phyloP scores from a whole-genome alignment of 106 monocot species.

The Cymbidium sinense region DNA sequence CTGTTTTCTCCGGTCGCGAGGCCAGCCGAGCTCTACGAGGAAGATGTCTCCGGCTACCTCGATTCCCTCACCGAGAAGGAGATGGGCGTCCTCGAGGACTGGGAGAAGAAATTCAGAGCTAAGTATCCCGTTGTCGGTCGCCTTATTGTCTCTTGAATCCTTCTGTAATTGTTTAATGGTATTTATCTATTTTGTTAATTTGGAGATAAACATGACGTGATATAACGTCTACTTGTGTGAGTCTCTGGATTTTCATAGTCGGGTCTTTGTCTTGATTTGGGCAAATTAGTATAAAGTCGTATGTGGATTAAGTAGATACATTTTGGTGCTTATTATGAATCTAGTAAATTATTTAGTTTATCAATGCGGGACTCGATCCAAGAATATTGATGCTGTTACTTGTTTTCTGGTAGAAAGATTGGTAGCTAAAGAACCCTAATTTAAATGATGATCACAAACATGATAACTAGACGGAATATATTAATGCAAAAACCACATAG shows the following conservation, averaged over 20 bases:
- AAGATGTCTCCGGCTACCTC: conserved; percentile 58
- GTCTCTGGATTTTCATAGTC: not conserved
- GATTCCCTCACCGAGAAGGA: conserved; percentile 79
- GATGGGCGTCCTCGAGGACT: conserved; percentile 64
- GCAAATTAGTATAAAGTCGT: not conserved
- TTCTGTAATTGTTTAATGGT: not conserved
- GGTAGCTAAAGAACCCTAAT: no score
- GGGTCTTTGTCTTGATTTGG: not conserved
- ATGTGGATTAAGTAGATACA: not conserved
- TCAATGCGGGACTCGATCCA: no score
- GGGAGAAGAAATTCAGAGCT: conserved; percentile 88
- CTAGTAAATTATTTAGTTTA: no score
- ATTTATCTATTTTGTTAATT: not conserved
- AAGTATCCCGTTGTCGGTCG: conserved; percentile 90
- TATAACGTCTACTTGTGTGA: not conserved
- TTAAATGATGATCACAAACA: no score
- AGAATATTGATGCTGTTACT: no score
- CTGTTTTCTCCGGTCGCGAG: conserved; percentile 82
- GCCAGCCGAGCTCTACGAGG: conserved; percentile 75
- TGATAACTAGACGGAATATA: no score
- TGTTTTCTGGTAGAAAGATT: no score
- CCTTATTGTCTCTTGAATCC: conserved; percentile 19
- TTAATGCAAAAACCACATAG: no score
- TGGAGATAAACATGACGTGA: not conserved
- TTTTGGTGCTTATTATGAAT: not conserved